Base-by-base conservation (phyloP, 108 stramenopile species). In the Cyclotella sp. region DNA sequence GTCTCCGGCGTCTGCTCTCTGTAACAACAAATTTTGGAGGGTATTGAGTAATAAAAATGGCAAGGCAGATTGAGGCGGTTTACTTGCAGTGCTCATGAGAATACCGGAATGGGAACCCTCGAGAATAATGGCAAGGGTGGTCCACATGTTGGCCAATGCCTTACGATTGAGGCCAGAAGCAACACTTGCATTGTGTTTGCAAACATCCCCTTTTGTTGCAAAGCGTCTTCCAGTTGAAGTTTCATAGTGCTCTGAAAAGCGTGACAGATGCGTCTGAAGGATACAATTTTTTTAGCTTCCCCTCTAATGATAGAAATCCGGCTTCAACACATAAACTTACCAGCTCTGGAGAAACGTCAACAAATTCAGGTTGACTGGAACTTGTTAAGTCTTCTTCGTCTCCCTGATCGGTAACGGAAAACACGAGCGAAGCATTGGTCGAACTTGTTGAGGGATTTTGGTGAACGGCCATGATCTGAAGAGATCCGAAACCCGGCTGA, bases 1-100 rank as follows among this genome's bases (percentile, higher is more conserved):
- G 81, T 95, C 94, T 39, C 94, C 94, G 61, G 89, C 90, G 53
- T 93, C 84, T 16, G 92, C 94, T 52, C 94, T 77, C 68, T 92
- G 91, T 64, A 87, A 30, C 14, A 95, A 74, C 45, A 95, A 54
- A 0, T 69, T 74, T 59, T 76, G 82, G 40, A 95, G 70, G 11
- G 92, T 92, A 7, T 90, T 89, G 30, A 87, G 53, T 47, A 95
- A 67, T n/a, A 81, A 72, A 78, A 86, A 87, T 13, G 84, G 66
- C 86, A 92, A 77, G 30, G 86, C 57, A 80, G 71, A 91, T 91
- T 46, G 68, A 29, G 21, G 85, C 60, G 0, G 41, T 28, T 22
- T 63, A 9, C 13, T 47, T 44, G 54, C 44, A 34, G 65, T 72
- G 26, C 51, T 41, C 40, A 87, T 72, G 21, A 90, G 60, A 24